Conservation (phyloP, 345 rosid species). For the thale cress (Arabidopsis thaliana) region DNA sequence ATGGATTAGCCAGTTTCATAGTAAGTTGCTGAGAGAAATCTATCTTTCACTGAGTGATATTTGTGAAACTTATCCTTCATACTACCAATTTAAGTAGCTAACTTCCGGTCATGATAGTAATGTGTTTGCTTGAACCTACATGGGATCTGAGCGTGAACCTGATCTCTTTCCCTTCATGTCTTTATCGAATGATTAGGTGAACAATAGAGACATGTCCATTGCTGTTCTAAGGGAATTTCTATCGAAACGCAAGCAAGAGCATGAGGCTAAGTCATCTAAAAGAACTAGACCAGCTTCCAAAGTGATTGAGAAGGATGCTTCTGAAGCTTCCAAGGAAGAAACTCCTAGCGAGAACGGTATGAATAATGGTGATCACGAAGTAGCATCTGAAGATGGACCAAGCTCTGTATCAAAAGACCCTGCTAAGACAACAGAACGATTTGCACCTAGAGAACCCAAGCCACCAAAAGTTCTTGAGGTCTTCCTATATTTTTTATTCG, state of each 20-base stretch:
- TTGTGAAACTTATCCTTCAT: not conserved
- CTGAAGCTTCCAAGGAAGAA: constrained; percentile 48
- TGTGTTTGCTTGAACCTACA: not conserved
- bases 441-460: constrained; percentile 57
- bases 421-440: constrained; percentile 47
- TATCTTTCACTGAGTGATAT: not conserved
- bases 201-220: constrained; percentile 89
- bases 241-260: constrained; percentile 72
- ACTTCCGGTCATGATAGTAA: not conserved
- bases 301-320: constrained; percentile 49
- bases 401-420: constrained; percentile 48
- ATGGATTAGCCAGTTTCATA: not conserved
- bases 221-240: constrained; percentile 85
- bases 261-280: constrained; percentile 60
- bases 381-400: constrained; percentile 39
- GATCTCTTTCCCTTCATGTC: constrained; percentile 7
- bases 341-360: constrained; percentile 41
- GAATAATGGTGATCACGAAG: constrained; percentile 51
- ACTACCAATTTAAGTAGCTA: not conserved
- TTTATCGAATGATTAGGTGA: constrained; percentile 58
- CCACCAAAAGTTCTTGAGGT: constrained; percentile 96
- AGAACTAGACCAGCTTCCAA: constrained; percentile 54
- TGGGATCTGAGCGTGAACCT: not conserved
- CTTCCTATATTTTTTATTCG: constrained; percentile 18
- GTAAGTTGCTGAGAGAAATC: not conserved